Percentiles rank a stretch among this genome's conserved stretches.
These are phyloP conservation scores for Forsythia viridissima DNA, from an alignment of 257 asterid genomes.

Conservation along the genomic window DNA sequence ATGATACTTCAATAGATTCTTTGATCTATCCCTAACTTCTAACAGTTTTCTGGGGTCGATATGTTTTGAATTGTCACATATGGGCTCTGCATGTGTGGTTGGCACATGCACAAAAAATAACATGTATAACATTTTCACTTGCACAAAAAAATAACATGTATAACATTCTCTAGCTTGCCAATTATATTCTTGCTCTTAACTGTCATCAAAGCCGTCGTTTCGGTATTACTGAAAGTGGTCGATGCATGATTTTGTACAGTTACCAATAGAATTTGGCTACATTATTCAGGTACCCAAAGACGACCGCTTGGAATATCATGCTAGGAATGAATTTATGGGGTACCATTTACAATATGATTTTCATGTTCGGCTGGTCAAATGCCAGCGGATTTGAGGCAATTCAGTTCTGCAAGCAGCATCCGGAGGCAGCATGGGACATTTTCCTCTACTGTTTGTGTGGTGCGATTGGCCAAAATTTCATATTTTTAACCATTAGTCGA, in stretches of 20 bases:
- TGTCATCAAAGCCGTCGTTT: background rate
- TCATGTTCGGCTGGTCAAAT: conserved; percentile 86
- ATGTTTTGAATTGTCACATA: background rate
- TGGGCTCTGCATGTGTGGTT: background rate
- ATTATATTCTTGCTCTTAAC: background rate
- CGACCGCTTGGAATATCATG: conserved; percentile 96
- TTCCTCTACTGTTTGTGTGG: conserved; percentile 86
- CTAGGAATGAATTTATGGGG: conserved; percentile 99
- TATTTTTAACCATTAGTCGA: conserved; percentile 85
- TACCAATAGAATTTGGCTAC: background rate
- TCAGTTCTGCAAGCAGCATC: conserved; percentile 81
- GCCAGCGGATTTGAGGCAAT: conserved; percentile 86
- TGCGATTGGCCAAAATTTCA: conserved; percentile 94
- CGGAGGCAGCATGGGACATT: conserved; percentile 98
- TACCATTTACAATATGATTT: conserved; percentile 76
- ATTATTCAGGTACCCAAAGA: conserved; percentile 79
- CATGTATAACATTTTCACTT: background rate
- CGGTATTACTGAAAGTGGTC: background rate
- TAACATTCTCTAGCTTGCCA: background rate
- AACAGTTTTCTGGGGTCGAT: background rate
- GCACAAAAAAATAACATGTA: background rate
- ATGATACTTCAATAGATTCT: background rate
- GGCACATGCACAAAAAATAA: background rate
- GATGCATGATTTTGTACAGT: background rate
- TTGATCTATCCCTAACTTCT: background rate